These are phyloP conservation scores for Microsporum ferrugineum DNA, from an alignment of 2,329 filamentous ascomycete species.

Conservation along the genomic window DNA sequence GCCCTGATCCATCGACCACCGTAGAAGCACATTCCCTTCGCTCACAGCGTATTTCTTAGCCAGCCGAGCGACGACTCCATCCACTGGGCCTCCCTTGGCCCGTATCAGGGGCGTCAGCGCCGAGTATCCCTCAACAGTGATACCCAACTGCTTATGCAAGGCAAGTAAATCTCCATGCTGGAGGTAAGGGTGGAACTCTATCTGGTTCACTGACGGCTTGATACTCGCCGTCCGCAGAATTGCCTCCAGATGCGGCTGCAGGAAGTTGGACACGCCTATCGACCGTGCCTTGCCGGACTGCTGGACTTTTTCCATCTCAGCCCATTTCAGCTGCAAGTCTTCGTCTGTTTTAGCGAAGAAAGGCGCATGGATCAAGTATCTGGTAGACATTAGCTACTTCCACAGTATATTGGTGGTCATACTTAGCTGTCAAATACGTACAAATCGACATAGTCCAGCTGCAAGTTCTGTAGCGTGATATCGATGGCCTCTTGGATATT, in stretches of 20 bases:
- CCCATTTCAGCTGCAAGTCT: constrained; percentile 48
- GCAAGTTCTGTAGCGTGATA: constrained; percentile 47
- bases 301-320: constrained; percentile 48
- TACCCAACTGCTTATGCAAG: constrained; percentile 33
- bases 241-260: constrained; percentile 43
- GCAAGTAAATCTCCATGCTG: constrained; percentile 34
- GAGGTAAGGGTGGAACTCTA: constrained; percentile 38
- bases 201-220: constrained; percentile 33
- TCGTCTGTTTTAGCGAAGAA: constrained; percentile 45
- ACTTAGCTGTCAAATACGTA: constrained; percentile 23
- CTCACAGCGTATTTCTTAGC: constrained; percentile 52
- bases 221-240: constrained; percentile 36
- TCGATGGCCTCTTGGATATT: constrained; percentile 48
- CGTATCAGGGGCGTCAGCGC: constrained; percentile 42
- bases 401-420: background rate
- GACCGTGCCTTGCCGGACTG: constrained; percentile 46
- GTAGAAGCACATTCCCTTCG: constrained; percentile 45
- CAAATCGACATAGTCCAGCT: constrained; percentile 52
- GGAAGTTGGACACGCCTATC: constrained; percentile 54
- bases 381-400: constrained; percentile 17
- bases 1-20: constrained; percentile 53
- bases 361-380: constrained; percentile 51
- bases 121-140: constrained; percentile 32
- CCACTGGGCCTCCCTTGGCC: constrained; percentile 45
- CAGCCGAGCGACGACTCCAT: constrained; percentile 40